Base-by-base conservation (phyloP, 345 rosid genomes). In the Nasturtium officinale region DNA sequence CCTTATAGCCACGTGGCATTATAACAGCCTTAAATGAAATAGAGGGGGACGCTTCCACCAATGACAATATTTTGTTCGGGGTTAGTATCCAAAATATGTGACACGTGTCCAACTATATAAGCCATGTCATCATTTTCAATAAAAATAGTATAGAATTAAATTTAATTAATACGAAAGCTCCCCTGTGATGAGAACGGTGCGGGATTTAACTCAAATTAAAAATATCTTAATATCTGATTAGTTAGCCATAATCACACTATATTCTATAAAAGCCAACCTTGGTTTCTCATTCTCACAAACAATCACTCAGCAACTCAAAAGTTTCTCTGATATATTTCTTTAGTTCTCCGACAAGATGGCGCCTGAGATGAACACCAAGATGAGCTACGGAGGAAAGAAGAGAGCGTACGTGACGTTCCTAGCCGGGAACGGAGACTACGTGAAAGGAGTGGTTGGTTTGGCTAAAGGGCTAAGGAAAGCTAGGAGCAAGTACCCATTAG, bases 401-500 rank as follows among this genome's bases (percentile, higher is more conserved):
- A 69, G 80, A 68, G 85, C 84, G 0, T 85, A 71, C 29, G 83
- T 89, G 9, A 87, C 92, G 8, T 89, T 89, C 77, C 74, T 89
- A 47, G 96, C 96, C 2, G 96, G 96, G 0, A 74, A 79, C 54
- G 90, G 90, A 1, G 92, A 87, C 81, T 89, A 89, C 62, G 80
- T 81, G 48, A 87, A 82, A 68, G 92, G 96, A 46, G 96, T 89
- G 37, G 87, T 89, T 7, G 92, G 96, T 26, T 56, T 89, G 26
- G 96, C 87, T 47, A 89, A 89, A 79, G 96, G 96, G 0, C 67
- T 89, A 23, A 83, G 85, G 67, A 87, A 84, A 69, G 82, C 29
- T 0, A 77, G 65, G 42, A 85, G 87, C 74, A 80, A 61, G 78
- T 83, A 89, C 57, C 96, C 90, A 2, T 75, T 87, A 0, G 85